phyloP scores from a whole-genome alignment of 768 basidiomycete species.

The Dioszegia crocea region DNA sequence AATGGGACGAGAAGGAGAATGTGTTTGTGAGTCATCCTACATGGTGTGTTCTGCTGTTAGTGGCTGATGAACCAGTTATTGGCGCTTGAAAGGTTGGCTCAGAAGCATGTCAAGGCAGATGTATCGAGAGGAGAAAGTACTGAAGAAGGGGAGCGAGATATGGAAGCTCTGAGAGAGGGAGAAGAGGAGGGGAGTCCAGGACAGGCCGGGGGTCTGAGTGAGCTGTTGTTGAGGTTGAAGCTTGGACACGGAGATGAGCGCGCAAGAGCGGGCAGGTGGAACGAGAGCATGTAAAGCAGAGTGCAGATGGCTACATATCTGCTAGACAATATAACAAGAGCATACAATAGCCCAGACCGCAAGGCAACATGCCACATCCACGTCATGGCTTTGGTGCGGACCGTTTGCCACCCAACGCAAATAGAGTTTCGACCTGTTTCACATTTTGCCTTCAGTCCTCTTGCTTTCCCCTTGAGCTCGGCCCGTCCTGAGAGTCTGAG shows the following conservation, averaged over 20 bases:
- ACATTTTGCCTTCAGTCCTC: not conserved
- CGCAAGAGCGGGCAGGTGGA: not conserved
- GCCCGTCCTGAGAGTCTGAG: too few species aligned
- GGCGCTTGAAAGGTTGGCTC: slow-evolving; percentile 30
- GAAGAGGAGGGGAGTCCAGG: slow-evolving; percentile 3
- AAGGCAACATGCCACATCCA: too few species aligned
- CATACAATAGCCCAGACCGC: too few species aligned
- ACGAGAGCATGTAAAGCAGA: not conserved
- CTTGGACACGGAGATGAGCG: not conserved
- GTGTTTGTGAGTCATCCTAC: slow-evolving; percentile 31
- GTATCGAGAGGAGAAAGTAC: not conserved
- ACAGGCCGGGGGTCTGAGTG: slow-evolving; percentile 9
- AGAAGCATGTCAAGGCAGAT: not conserved
- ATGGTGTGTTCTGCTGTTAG: not conserved
- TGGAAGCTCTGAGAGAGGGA: slow-evolving; percentile 20
- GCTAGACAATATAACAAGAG: too few species aligned
- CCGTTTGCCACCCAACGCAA: too few species aligned
- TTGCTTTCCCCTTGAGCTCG: too few species aligned
- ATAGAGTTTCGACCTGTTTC: not conserved
- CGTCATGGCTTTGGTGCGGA: too few species aligned
- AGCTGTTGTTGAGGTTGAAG: slow-evolving; percentile 25
- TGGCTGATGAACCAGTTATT: slow-evolving; percentile 16
- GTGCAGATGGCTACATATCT: too few species aligned
- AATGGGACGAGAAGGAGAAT: slow-evolving; percentile 33
- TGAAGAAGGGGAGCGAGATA: slow-evolving; percentile 15